Base-by-base conservation (phyloP, 306 rosid genomes). In the Fragaria vesca region DNA sequence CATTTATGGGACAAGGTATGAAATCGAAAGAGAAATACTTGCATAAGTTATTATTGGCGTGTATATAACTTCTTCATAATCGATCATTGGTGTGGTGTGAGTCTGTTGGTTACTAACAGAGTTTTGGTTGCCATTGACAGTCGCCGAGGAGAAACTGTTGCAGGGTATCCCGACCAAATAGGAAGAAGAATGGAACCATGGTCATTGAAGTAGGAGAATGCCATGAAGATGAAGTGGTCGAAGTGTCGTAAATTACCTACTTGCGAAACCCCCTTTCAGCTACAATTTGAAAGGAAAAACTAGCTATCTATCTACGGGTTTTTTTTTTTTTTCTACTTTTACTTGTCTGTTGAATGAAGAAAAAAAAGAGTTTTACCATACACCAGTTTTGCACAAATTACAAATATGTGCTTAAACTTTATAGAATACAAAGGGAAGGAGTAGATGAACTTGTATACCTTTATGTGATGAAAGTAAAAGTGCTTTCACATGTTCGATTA, bases 141-240 rank as follows among this genome's bases (percentile, higher is more conserved):
- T 72, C 93, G 69, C 90, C 95, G 5, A 90, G 97, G 80, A 92
- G 90, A 72, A 92, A 87, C 20, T 92, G 93, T 60, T 92, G 97
- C 73, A 88, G 86, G 83, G 73, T 90, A 48, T 50, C 71, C 48
- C 24, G 28, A 58, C 77, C 72, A 2, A 12, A 32, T 28, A 40
- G 84, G 2, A 79, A 83, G 77, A 84, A 75, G 82, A 80, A 86
- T 36, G 86, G 82, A 38, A 78, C 62, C 2, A 3, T 92, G 83
- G 70, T 75, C 70, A 82, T 92, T 70, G 86, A 85, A 47, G 97
- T 90, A 2, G 91, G 93, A 43, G 46, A 1, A 43, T 43, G 46
- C 46, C 12, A 43, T 43, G 12, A 43, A 43, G 46, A 43, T 43
- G 46, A 43, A 43, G 12, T 43, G 46, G 46, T 43, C 46, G 46